Evolutionary conservation across 2,329 filamentous ascomycete genomes (phyloP).

Genomic region (Fusarium hostae): DNA sequence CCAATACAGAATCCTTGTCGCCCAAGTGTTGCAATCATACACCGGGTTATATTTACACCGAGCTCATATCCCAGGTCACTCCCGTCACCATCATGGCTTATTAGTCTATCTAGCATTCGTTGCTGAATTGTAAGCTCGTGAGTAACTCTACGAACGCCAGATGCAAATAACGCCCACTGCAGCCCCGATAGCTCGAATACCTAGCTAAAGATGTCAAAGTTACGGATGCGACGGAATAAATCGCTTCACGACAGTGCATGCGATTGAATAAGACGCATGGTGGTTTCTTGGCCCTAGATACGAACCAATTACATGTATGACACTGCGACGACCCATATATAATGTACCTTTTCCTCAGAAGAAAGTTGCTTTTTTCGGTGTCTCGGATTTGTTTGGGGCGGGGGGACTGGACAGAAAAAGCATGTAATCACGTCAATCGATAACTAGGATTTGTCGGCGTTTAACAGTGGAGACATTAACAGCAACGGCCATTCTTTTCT

Average conservation of each 20-base stretch:
- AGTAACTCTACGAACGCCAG: not conserved
- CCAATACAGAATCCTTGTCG: not conserved
- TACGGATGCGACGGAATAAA: not conserved
- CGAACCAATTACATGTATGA: too few species aligned
- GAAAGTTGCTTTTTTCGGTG: not conserved
- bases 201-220: not conserved
- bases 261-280: too few species aligned
- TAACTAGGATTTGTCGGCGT: fast-evolving
- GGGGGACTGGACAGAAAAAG: not conserved
- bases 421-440: too few species aligned
- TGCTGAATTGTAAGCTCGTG: not conserved
- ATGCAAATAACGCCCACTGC: not conserved
- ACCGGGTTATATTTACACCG: not conserved
- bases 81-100: too few species aligned
- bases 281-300: not conserved
- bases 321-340: too few species aligned
- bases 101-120: fast-evolving
- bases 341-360: not conserved
- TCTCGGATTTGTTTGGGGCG: not conserved
- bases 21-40: not conserved
- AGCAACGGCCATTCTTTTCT: not conserved
- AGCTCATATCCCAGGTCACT: fast-evolving
- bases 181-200: not conserved
- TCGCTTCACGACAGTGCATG: not conserved
- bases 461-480: not conserved